Base-by-base conservation (phyloP, 176 grass and related monocot genomes). In the Alopecurus myosuroides region DNA sequence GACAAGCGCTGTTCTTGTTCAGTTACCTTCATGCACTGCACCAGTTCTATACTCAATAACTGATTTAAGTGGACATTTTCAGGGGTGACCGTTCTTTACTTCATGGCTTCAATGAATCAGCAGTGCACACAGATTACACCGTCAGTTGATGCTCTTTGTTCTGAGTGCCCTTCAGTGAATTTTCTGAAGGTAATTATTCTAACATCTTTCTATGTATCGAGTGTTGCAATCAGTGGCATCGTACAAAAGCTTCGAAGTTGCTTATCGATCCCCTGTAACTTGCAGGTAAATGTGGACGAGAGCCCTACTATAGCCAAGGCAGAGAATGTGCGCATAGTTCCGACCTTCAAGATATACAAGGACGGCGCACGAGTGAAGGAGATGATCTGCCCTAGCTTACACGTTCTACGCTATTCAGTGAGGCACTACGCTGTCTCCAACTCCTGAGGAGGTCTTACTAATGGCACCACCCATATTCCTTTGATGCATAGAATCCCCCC, bases 301-400 rank as follows among this genome's bases (percentile, higher is more conserved):
- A 84, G 60, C 50, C 85, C 82, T 42, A 11, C 14, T 33, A 50
- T 97, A 68, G 94, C 92, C 19, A 90, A 81, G 28, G 68, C 79
- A 35, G 88, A 94, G 90, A 92, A 92, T 45, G 85, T 97, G 52
- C 77, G 76, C 5, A 44, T 82, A 77, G 83, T 90, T 61, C 92
- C 94, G 4, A 60, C 80, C 36, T 94, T 97, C 72, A 90, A 90
- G 88, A 90, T 97, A 71, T 97, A 97, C 89, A 92, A 90, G 81
- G 69, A 88, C 25, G 85, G 88, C 33, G 77, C 62, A 11, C 86
- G 77, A 50, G 60, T 90, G 76, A 97, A 97, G 69, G 92, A 92
- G 82, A 97, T 94, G 82, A 92, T 92, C 70, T 86, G 82, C 76
- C 94, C 92, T 29, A 91, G 50, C 77, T 74, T 88, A 39, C 74